These are phyloP conservation scores for Cardiospermum halicacabum DNA, from an alignment of 345 rosid species.

Conservation along the genomic window DNA sequence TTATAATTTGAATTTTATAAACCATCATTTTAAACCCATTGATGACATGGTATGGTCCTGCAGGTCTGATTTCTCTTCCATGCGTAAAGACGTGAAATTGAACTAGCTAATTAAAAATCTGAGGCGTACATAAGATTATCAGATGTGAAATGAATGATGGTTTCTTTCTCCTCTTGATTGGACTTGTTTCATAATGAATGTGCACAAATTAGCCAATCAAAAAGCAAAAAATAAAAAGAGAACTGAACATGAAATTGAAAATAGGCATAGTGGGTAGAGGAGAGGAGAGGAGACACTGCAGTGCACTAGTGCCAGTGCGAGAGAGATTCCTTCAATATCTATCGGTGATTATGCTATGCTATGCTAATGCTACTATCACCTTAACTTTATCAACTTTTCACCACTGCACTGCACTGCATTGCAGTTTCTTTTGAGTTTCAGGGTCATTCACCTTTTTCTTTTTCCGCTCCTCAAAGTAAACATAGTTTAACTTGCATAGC, in stretches of 20 bases:
- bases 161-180: not conserved
- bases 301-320: not conserved
- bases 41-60: too few relatives aligned
- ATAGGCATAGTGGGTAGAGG: constrained; percentile 5
- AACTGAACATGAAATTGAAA: not conserved
- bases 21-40: too few relatives aligned
- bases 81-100: too few relatives aligned
- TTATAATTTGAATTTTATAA: too few relatives aligned
- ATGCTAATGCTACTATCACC: too few relatives aligned
- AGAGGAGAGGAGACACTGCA: not conserved
- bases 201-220: not conserved
- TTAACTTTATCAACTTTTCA: constrained; percentile 17
- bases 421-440: constrained; percentile 1
- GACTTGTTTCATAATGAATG: not conserved
- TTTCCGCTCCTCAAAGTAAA: not conserved
- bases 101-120: too few relatives aligned
- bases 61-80: too few relatives aligned
- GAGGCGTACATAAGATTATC: too few relatives aligned
- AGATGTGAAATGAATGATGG: too few relatives aligned
- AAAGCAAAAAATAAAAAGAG: not conserved
- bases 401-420: constrained; percentile 8
- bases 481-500: too few relatives aligned
- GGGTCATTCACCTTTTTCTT: not conserved
- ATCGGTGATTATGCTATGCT: too few relatives aligned
- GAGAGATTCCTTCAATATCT: constrained; percentile 9